Conservation (phyloP, 192 early-diverging fungal species). For the Umbelopsis ramanniana region DNA sequence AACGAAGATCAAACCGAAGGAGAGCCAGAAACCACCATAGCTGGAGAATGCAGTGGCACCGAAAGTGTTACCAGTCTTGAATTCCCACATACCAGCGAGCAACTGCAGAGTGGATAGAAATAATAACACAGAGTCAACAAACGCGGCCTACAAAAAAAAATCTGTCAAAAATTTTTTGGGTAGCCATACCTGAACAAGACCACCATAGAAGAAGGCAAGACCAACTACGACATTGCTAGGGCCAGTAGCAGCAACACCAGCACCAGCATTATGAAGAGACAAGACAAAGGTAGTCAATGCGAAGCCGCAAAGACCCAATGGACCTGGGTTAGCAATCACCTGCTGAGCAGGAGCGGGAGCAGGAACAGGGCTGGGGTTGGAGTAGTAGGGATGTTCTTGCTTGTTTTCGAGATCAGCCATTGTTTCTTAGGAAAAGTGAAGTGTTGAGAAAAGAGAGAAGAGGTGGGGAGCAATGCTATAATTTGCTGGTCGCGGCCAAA, state of each 20-base stretch:
- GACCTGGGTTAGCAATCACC: slow-evolving; percentile 62
- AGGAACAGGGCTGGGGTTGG: background rate
- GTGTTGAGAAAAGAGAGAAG: background rate
- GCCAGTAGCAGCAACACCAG: slow-evolving; percentile 56
- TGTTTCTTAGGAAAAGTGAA: background rate
- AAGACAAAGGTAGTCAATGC: slow-evolving; percentile 76
- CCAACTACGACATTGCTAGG: slow-evolving; percentile 68
- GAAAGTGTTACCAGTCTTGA: slow-evolving; percentile 77
- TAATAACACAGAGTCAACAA: background rate
- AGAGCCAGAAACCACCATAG: slow-evolving; percentile 67
- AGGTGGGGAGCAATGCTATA: too few species aligned
- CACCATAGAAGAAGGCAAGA: slow-evolving; percentile 77
- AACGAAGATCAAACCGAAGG: slow-evolving; percentile 49
- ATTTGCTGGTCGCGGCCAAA: background rate
- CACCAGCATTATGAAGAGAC: slow-evolving; percentile 72
- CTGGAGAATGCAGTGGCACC: slow-evolving; percentile 78
- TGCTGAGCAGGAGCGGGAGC: slow-evolving; percentile 37
- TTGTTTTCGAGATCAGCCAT: slow-evolving; percentile 17
- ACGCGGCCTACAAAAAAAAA: background rate
- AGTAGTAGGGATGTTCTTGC: slow-evolving; percentile 18
- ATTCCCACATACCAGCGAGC: slow-evolving; percentile 84
- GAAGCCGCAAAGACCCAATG: slow-evolving; percentile 64
- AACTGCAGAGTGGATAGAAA: slow-evolving; percentile 31
- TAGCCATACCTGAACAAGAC: slow-evolving; percentile 60
- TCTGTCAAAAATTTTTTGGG: background rate